Base-by-base conservation (phyloP, 441 rosid species). In the Euphorbia corollata region DNA sequence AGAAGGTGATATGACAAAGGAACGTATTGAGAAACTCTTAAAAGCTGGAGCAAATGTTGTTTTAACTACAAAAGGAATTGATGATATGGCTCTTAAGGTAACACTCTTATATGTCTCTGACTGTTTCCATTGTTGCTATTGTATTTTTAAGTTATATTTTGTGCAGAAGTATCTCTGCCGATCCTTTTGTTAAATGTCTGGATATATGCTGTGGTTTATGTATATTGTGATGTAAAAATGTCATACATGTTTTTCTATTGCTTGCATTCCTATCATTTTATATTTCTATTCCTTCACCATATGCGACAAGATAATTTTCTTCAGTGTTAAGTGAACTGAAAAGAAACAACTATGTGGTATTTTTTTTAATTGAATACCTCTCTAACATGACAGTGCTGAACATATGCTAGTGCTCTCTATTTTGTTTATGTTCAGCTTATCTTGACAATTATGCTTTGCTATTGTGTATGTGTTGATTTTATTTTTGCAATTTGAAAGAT, bases 51-150 rank as follows among this genome's bases (percentile, higher is more conserved):
- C 99, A 13, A 91, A 95, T 74, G 98, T 95, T 67, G 79, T 95
- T 67, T 76, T 95, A 70, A 95, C 99, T 53, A 95, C 98, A 15
- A 95, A 95, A 80, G 98, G 96, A 68, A 95, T 95, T 73, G 99
- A 92, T 73, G 99, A 92, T 87, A 95, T 95, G 99, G 93, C 98
- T 61, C 90, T 95, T 63, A 95, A 92, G 88, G 99, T 80, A 73
- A 71, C 77, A 65, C 56, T 54, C 30, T 66, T 20, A 18, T 64
- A 38, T 55, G 61, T 69, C 68, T 77, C 23, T 47, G 23, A 23
- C 24, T 68, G 3, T 45, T 58, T 65, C 15, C 0, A 34, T 63
- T 63, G 56, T 20, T 62, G 32, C 57, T 41, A 8, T 50, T 68
- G 58, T 19, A 11, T 32, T 59, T 12, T 36, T 20, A n/a, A n/a